These are phyloP conservation scores for Penicillium decumbens DNA, from an alignment of 2,329 filamentous ascomycete species.

Conservation along the genomic window DNA sequence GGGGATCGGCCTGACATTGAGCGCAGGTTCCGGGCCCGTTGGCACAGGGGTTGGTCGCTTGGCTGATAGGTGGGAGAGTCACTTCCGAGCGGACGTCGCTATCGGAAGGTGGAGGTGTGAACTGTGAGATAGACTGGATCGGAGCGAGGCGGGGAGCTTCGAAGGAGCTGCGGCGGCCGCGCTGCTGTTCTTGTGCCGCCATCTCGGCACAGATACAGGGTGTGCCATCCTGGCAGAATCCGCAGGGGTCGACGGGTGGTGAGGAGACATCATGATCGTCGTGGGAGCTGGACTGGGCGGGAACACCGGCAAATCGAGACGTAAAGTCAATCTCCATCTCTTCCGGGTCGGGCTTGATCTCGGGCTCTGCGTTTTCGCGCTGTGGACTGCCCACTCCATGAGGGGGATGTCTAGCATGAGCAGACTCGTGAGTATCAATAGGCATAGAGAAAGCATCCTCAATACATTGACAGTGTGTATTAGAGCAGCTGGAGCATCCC, in stretches of 20 bases:
- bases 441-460: conserved; percentile 51
- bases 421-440: conserved; percentile 38
- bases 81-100: conserved; percentile 56
- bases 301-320: conserved; percentile 53
- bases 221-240: conserved; percentile 76
- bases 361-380: conserved; percentile 50
- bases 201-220: conserved; percentile 77
- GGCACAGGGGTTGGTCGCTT: conserved; percentile 47
- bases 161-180: conserved; percentile 43
- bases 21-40: conserved; percentile 74
- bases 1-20: conserved; percentile 71
- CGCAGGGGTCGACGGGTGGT: conserved; percentile 62
- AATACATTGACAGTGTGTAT: conserved; percentile 59
- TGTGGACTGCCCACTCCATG: conserved; percentile 43
- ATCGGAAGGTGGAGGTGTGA: conserved; percentile 52
- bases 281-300: conserved; percentile 18
- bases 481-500: conserved; percentile 63
- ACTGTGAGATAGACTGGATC: conserved; percentile 45
- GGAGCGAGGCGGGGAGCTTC: conserved; percentile 42
- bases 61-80: conserved; percentile 37
- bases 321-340: conserved; percentile 72
- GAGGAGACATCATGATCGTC: conserved; percentile 29
- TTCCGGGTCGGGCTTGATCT: conserved; percentile 45
- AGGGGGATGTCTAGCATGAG: conserved; percentile 35
- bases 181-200: conserved; percentile 42